A percentile compares a stretch with the other conserved stretches of the same genome.
Evolutionary conservation across 108 stramenopile species (phyloP).

Genomic region (Skeletonema potamos): DNA sequence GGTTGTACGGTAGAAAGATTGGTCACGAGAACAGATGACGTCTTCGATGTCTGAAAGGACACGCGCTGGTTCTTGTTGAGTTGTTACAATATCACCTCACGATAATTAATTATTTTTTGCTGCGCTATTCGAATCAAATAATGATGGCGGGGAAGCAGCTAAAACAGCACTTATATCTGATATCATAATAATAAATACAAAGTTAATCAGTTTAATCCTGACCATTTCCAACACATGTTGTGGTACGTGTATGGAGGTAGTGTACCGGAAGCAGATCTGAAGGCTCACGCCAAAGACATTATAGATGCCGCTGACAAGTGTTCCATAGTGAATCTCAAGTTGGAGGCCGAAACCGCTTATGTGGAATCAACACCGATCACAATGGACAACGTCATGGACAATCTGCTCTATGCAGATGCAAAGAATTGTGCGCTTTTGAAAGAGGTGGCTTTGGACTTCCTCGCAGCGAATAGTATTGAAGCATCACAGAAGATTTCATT

Average conservation of each 20-base stretch:
- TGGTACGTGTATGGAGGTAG: constrained; percentile 9
- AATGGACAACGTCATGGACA: constrained; percentile 1
- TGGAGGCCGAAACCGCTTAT: constrained; percentile 11
- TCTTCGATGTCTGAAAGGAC: no score
- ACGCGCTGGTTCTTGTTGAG: no score
- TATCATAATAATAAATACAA: no score
- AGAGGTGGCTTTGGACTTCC: constrained; percentile 11
- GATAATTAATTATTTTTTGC: no score
- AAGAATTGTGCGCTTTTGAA: constrained; percentile 2
- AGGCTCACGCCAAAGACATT: constrained; percentile 1
- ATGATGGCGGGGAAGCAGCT: not conserved
- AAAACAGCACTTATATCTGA: not conserved
- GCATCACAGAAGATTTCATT: not conserved
- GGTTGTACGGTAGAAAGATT: no score
- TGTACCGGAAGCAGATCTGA: not conserved
- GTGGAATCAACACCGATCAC: not conserved
- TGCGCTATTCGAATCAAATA: no score
- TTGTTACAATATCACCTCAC: no score
- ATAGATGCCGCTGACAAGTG: constrained; percentile 18
- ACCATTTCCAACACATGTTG: constrained; percentile 7
- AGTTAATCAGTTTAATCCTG: no score
- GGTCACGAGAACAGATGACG: no score
- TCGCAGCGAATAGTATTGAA: constrained; percentile 5
- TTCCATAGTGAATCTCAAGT: constrained; percentile 3
- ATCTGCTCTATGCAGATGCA: constrained; percentile 5